These are phyloP conservation scores for Venturia oleaginea DNA, from an alignment of 2,329 filamentous ascomycete genomes.

Conservation along the genomic window DNA sequence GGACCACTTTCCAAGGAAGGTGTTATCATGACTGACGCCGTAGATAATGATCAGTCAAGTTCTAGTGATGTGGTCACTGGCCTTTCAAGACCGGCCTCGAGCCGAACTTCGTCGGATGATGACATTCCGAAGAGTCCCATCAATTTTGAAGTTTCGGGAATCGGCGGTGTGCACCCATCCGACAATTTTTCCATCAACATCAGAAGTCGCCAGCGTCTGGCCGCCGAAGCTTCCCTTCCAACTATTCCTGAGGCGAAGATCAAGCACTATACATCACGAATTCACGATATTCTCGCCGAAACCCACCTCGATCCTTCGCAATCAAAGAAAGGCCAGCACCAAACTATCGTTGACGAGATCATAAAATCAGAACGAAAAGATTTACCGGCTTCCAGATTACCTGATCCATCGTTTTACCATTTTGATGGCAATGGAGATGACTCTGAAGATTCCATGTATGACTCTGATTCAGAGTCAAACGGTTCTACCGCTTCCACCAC, in stretches of 20 bases:
- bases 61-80: conserved; percentile 3
- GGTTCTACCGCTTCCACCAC: background rate
- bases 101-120: conserved; percentile 9
- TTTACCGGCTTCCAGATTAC: conserved; percentile 36
- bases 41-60: conserved; percentile 7
- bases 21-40: background rate
- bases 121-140: conserved; percentile 22
- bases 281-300: conserved; percentile 2
- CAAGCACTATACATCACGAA: conserved; percentile 10
- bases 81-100: conserved; percentile 10
- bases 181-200: conserved; percentile 47
- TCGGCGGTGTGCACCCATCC: conserved; percentile 52
- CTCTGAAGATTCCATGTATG: conserved; percentile 16
- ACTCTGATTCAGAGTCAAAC: conserved; percentile 4
- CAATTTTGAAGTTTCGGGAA: conserved; percentile 42
- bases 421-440: conserved; percentile 26
- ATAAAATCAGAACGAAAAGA: conserved; percentile 59
- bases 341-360: conserved; percentile 48
- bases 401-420: conserved; percentile 34
- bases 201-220: conserved; percentile 12
- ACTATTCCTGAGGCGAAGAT: background rate
- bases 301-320: background rate
- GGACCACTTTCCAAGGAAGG: conserved; percentile 10
- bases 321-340: background rate
- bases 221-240: conserved; percentile 15